Evolutionary conservation across 2,329 filamentous ascomycete species (phyloP), one percentile per base, ranked within the genome.

Genomic region (Phialophora expanda): DNA sequence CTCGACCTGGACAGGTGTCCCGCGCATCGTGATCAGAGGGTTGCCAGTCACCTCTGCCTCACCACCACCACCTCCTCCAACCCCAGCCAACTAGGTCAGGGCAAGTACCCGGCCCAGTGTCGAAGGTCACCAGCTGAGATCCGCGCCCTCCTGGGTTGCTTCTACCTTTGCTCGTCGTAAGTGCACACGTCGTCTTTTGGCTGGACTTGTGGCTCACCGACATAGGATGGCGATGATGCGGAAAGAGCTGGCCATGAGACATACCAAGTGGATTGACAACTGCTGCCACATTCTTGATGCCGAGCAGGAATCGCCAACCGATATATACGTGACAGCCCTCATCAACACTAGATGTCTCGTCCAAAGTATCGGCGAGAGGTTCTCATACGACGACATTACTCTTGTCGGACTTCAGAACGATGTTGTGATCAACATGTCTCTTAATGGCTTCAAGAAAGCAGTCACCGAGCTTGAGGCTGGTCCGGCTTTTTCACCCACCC

Each of bases 1-100:
- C 62, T 64, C 50, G 55, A 64, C 20, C 62, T 64, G 11, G 62
- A 64, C 62, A 34, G 62, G 26, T 64, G 62, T 30, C 62, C 62
- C 9, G 55, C 55, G 9, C 62, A 64, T 53, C 62, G 62, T 11
- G 62, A 64, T 59, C 62, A 64, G 48, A 64, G 55, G 50, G 50
- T 64, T 17, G 62, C 53, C 4, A 60, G 62, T 38, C n/a, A 44
- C 20, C 14, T 54, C 30, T 64, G 61, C 32, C 20, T n/a, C 12
- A 24, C 48, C 14, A n/a, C 41, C 12, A 22, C 46, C 12, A 24
- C 48, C 14, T 11, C 41, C 12, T 32, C 46, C 14, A 20, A 7
- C 28, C 28, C 24, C 14, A 24, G 4, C 4, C 7, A 17, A 32
- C 53, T 22, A 24, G 53, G 53, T n/a, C 53, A 61, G 20, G 30